Base-by-base conservation (phyloP, 805 yeast genomes). In the Jamesozyma piceae region DNA sequence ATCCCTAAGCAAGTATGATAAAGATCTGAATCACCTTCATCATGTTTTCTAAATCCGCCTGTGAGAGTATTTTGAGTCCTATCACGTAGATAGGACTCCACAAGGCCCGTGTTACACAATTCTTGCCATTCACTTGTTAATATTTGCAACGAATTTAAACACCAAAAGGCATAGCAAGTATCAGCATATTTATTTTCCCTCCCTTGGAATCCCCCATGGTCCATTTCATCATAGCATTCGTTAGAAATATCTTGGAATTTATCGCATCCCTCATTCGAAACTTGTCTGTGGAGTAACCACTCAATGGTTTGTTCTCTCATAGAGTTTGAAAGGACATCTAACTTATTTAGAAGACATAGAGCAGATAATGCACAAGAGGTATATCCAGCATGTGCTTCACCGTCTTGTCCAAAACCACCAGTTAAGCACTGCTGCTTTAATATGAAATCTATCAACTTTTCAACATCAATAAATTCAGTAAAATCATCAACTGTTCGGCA, bases 121-220 rank as follows among this genome's bases (percentile, higher is more conserved):
- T 24, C 20, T 36, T 44, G 42, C 49, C 49, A 52, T 5, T 50
- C 47, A 0, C 49, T 43, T 1, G 57, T 58, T 20, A 85, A 51
- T 13, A 81, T 50, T 1, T 55, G 51, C 47, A 86, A 63, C 4
- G 85, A 67, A 2, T 76, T 89, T 14, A 77, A 53, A 37, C 77
- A 74, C 96, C 96, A 88, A 71, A 87, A 88, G 5, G 82, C 74
- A 55, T 88, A 88, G 64, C 97, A 88, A 0, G 95, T 82, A 60
- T 88, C 97, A 3, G 82, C 82, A 44, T 70, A 73, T 58, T 88
- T 88, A 58, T 86, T 86, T n/a, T 75, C 78, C 37, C 97, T 68
- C 1, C 97, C 97, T 59, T 87, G 85, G 57, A 84, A 78, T 0
- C 90, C 90, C 2, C 96, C 96, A 41, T 63, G 63, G 54, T 82